Base-by-base conservation (phyloP, 768 basidiomycete genomes). In the Lentinula edodes region DNA sequence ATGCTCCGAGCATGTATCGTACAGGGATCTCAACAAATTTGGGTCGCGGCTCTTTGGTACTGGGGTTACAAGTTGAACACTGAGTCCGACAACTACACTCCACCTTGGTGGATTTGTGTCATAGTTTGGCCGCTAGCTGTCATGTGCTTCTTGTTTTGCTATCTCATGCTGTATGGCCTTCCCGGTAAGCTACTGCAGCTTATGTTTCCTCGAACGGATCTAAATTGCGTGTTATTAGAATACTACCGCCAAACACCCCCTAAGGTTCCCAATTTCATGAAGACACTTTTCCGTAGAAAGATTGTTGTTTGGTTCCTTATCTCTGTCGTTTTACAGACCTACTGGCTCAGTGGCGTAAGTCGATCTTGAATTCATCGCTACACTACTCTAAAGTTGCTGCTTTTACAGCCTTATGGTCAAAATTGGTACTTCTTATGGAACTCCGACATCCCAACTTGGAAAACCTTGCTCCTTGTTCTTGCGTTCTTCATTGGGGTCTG, bases 351-450 rank as follows among this genome's bases (percentile, higher is more conserved):
- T 63, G 90, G 90, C 41, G 90, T 92, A 72, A 54, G 88, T 82
- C 48, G 38, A 61, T 16, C 28, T 50, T 32, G 8, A 45, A 16
- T 41, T 39, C 0, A 18, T 52, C 2, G 13, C 51, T 6, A 13
- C 35, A 50, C 45, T 9, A 60, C 46, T 52, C 71, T 66, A 58
- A 66, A 51, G 32, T 61, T n/a, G 43, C 35, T 62, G 66, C 63
- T 0, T 48, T 20, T 23, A 23, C 64, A 91, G 88, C 92, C 90
- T 10, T 94, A 93, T 68, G 95, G 95, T 61, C 89, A 94, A 65
- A 96, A 96, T 73, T 97, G 95, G 95, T 77, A 85, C 65, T 97
- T 94, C 87, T 78, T 97, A 7, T 97, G 95, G 95, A 84, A 80
- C 66, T 88, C 89, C 10, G 80, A 84, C 8, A 88, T 97, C 60